A percentile compares a stretch with the other conserved stretches of the same genome.
Conservation (phyloP, 73 alveolate genomes). For the Blepharisma japonicum region DNA sequence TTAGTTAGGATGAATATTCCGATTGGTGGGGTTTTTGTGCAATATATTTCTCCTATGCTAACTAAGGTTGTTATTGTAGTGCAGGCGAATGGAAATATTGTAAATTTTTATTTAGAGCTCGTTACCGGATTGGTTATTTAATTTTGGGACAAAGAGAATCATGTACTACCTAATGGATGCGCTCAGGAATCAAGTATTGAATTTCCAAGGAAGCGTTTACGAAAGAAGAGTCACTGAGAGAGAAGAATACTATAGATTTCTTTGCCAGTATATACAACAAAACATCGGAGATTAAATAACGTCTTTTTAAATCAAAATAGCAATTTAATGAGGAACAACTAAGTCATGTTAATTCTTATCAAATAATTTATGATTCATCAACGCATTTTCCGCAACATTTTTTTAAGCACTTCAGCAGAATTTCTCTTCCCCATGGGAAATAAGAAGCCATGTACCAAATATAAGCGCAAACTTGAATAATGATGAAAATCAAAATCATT, state of each 20-base stretch:
- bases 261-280: not conserved
- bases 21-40: not conserved
- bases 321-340: no score
- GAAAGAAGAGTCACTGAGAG: slow-evolving; percentile 8
- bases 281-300: no score
- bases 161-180: slow-evolving; percentile 24
- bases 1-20: slow-evolving; percentile 4
- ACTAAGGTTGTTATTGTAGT: slow-evolving; percentile 9
- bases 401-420: slow-evolving; percentile 58
- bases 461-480: slow-evolving; percentile 63
- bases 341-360: no score
- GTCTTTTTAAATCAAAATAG: no score
- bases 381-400: slow-evolving; percentile 30
- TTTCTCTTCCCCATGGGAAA: slow-evolving; percentile 80
- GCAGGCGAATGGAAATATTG: slow-evolving; percentile 27
- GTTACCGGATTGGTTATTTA: slow-evolving; percentile 6
- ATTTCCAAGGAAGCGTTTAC: slow-evolving; percentile 1
- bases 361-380: not conserved
- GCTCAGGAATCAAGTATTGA: not conserved
- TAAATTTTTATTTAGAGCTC: not conserved
- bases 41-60: not conserved
- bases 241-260: slow-evolving; percentile 4
- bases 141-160: slow-evolving; percentile 10
- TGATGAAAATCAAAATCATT: slow-evolving; percentile 63
- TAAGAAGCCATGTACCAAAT: slow-evolving; percentile 79